A percentile compares a stretch with the other conserved stretches of the same genome.
Evolutionary conservation across 2,329 filamentous ascomycete species (phyloP).

Genomic region (Cercospora canescens): DNA sequence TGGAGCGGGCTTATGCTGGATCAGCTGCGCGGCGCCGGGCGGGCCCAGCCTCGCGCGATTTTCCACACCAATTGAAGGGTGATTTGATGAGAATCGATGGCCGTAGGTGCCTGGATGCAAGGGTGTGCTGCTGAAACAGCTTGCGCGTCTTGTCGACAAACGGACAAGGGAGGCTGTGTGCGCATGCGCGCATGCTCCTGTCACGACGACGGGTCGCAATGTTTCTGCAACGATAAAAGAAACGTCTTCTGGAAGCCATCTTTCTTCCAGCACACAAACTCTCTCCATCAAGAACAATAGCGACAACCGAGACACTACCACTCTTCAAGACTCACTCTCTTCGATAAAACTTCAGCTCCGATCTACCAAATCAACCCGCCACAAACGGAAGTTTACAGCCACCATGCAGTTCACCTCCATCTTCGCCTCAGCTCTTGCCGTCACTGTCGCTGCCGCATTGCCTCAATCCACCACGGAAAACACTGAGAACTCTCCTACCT

Average conservation of each 20-base stretch:
- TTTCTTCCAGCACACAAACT: background rate
- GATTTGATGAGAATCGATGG: constrained; percentile 10
- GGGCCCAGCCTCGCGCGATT: no score
- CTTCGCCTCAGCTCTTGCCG: constrained; percentile 13
- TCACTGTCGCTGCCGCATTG: constrained; percentile 13
- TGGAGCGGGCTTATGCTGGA: background rate
- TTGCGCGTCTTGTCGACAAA: constrained; percentile 14
- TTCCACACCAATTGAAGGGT: constrained; percentile 4
- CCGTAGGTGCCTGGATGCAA: constrained; percentile 8
- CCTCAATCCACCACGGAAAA: background rate
- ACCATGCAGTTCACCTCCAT: constrained; percentile 20
- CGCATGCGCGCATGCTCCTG: constrained; percentile 4
- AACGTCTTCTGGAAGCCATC: background rate
- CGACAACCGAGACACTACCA: background rate
- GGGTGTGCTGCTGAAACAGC: constrained; percentile 15
- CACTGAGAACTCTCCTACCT: background rate
- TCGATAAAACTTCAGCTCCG: background rate
- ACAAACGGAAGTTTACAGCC: background rate
- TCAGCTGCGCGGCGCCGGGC: no score
- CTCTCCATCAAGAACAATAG: constrained; percentile 2
- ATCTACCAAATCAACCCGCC: background rate
- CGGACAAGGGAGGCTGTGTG: constrained; percentile 5
- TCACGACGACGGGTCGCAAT: background rate
- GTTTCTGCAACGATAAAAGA: constrained; percentile 4
- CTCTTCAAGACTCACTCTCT: background rate